A percentile compares a stretch with the other conserved stretches of the same genome.
Conservation (phyloP, 768 basidiomycete genomes). For the Mycena latifolia region DNA sequence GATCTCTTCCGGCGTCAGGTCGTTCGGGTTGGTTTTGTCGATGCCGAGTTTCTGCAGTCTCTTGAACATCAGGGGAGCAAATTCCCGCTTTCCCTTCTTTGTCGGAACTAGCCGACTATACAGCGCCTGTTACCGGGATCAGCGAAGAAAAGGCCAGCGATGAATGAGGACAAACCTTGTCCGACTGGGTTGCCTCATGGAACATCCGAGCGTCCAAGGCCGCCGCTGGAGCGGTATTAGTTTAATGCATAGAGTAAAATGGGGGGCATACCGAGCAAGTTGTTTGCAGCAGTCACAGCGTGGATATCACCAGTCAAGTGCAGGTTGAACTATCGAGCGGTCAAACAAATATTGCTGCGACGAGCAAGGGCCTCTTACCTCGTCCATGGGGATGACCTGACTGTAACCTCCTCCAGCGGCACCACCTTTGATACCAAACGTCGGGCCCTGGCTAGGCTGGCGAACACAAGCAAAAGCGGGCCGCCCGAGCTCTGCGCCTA, state of each 20-base stretch:
- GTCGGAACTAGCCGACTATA: conserved; percentile 92
- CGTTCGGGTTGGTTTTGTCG: conserved; percentile 91
- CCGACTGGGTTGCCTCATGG: conserved; percentile 95
- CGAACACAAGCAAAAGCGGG: conserved; percentile 96
- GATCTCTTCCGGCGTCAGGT: conserved; percentile 93
- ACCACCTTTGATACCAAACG: conserved; percentile 99
- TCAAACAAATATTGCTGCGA: conserved; percentile 14
- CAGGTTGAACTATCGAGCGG: conserved; percentile 81
- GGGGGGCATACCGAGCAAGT: conserved; percentile 77
- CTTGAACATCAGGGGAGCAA: conserved; percentile 96
- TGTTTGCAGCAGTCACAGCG: conserved; percentile 97
- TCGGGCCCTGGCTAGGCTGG: conserved; percentile 98
- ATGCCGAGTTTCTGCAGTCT: conserved; percentile 96
- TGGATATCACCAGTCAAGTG: conserved; percentile 98
- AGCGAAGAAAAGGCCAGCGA: background rate
- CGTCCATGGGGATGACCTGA: conserved; percentile 99
- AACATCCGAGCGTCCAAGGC: conserved; percentile 97
- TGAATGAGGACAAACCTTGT: conserved; percentile 70
- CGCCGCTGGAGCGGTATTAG: conserved; percentile 70
- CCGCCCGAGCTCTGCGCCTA: conserved; percentile 92
- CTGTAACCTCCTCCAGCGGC: conserved; percentile 99
- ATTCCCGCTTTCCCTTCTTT: conserved; percentile 95
- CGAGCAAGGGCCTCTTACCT: conserved; percentile 59
- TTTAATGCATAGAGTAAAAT: background rate
- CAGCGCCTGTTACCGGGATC: conserved; percentile 64